These are phyloP conservation scores for Yamadazyma kanchanaburiensis DNA, from an alignment of 1,139 yeast species.

Conservation along the genomic window DNA sequence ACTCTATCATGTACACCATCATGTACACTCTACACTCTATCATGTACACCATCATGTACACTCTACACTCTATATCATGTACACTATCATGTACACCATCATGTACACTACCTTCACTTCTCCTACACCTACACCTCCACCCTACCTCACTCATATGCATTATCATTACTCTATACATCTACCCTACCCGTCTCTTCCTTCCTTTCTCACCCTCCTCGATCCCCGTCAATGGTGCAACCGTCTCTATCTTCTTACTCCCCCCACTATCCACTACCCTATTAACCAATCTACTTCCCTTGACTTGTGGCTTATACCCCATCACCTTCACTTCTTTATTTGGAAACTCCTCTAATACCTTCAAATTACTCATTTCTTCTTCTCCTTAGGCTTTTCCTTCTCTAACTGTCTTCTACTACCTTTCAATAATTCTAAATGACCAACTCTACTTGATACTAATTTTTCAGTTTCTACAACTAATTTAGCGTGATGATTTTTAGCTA, in stretches of 20 bases:
- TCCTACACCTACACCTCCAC: too few relatives aligned
- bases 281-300: constrained; percentile 1
- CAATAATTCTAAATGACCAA: constrained; percentile 90
- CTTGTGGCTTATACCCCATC: neutral
- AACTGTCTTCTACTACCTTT: constrained; percentile 89
- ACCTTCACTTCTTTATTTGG: constrained; percentile 4
- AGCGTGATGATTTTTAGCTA: constrained; percentile 63
- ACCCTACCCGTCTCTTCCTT: constrained; percentile 9
- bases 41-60: too few relatives aligned
- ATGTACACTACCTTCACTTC: constrained; percentile 1
- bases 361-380: constrained; percentile 12
- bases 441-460: constrained; percentile 79
- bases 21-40: too few relatives aligned
- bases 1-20: too few relatives aligned
- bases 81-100: neutral
- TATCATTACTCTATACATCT: too few relatives aligned
- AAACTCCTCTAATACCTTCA: constrained; percentile 14
- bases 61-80: neutral
- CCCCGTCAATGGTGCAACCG: constrained; percentile 26
- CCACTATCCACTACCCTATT: constrained; percentile 5
- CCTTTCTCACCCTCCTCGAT: constrained; percentile 28
- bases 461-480: constrained; percentile 75
- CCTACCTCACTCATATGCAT: too few relatives aligned
- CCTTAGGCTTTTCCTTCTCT: constrained; percentile 50
- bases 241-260: constrained; percentile 2